Conservation (phyloP, 2,329 filamentous ascomycete species). For the Calonectria fujianensis region DNA sequence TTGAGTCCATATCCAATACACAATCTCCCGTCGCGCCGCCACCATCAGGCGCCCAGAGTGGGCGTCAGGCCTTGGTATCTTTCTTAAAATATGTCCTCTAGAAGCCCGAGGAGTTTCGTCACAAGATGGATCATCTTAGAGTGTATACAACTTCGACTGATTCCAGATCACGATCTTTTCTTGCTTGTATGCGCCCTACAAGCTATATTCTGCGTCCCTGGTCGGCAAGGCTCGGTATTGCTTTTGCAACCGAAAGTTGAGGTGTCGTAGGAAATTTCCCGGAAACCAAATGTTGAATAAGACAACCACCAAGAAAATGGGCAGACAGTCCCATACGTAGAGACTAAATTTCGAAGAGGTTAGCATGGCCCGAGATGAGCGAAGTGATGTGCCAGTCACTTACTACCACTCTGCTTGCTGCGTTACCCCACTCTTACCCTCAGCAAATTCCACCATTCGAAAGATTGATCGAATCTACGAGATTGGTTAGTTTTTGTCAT, state of each 20-base stretch:
- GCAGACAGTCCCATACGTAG: conserved; percentile 47
- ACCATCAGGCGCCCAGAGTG: background rate
- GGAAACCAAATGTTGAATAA: conserved; percentile 50
- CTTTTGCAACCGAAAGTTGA: conserved; percentile 42
- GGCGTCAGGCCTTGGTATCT: background rate
- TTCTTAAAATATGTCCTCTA: background rate
- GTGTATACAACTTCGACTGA: background rate
- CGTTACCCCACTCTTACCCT: conserved; percentile 42
- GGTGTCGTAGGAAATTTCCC: conserved; percentile 42
- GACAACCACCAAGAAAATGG: conserved; percentile 44
- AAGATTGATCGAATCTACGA: conserved; percentile 47
- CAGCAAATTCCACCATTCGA: conserved; percentile 48
- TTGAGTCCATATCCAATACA: background rate
- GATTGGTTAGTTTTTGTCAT: background rate
- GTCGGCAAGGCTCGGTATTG: conserved; percentile 26
- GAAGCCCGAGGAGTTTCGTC: background rate
- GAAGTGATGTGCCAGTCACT: background rate
- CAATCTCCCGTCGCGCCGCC: background rate
- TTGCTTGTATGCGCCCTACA: background rate
- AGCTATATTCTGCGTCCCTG: background rate
- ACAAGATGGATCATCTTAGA: background rate
- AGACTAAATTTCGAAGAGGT: conserved; percentile 26
- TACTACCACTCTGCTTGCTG: conserved; percentile 52
- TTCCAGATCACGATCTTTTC: background rate
- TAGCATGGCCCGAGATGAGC: background rate